phyloP scores from a whole-genome alignment of 345 rosid genomes.

The Salix dunnii region DNA sequence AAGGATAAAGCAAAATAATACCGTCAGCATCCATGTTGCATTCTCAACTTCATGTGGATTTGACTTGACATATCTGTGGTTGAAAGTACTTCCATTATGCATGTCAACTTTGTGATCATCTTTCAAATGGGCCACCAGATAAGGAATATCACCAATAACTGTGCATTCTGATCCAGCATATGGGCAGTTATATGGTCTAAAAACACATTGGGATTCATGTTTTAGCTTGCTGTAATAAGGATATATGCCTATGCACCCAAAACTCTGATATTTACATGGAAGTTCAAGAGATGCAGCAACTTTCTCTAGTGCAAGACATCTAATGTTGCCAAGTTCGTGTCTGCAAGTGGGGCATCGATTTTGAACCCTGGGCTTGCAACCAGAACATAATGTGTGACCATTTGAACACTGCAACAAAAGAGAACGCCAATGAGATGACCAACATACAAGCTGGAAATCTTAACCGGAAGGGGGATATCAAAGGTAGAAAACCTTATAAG shows the following conservation, averaged over 20 bases:
- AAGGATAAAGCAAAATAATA: constrained; percentile 15
- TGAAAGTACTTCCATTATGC: constrained; percentile 82
- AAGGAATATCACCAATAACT: constrained; percentile 70
- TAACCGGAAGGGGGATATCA: background rate
- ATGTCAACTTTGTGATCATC: constrained; percentile 85
- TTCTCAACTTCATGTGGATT: constrained; percentile 83
- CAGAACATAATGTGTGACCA: constrained; percentile 78
- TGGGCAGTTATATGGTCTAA: constrained; percentile 73
- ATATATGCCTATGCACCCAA: constrained; percentile 67
- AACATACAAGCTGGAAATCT: background rate
- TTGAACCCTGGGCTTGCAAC: constrained; percentile 80
- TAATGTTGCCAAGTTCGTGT: constrained; percentile 80
- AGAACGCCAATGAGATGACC: constrained; percentile 8
- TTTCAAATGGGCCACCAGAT: constrained; percentile 64
- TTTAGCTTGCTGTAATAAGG: constrained; percentile 84
- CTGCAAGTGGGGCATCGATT: constrained; percentile 84
- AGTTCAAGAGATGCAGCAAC: constrained; percentile 84
- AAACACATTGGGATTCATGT: constrained; percentile 64
- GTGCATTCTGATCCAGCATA: constrained; percentile 82
- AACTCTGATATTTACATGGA: constrained; percentile 77
- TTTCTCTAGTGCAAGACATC: constrained; percentile 83
- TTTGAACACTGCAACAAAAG: constrained; percentile 56
- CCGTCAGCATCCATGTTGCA: constrained; percentile 88
- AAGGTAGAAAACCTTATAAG: background rate
- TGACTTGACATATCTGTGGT: constrained; percentile 77